Conservation (phyloP, 2,329 filamentous ascomycete genomes). For the Apiospora arundinis region DNA sequence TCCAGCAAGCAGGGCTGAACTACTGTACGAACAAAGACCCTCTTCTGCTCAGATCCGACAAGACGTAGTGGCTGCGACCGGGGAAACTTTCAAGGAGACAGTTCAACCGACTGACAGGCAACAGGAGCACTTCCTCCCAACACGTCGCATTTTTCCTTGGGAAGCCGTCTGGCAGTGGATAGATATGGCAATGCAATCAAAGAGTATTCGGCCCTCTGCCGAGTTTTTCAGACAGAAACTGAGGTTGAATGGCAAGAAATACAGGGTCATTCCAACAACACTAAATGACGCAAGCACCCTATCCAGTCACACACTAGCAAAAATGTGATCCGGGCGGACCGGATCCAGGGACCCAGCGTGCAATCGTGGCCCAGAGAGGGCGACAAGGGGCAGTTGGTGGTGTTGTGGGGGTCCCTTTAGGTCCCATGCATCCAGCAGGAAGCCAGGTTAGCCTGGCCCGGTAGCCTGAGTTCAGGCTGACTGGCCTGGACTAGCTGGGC, state of each 20-base stretch:
- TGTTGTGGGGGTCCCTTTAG: background rate
- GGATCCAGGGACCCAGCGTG: background rate
- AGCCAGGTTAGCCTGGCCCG: background rate
- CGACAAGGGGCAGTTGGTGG: background rate
- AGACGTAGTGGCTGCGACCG: background rate
- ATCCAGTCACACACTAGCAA: conserved; percentile 7
- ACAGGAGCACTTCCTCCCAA: background rate
- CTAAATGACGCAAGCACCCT: conserved; percentile 12
- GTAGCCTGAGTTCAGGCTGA: background rate
- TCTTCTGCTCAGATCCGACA: background rate
- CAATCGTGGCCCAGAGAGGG: background rate
- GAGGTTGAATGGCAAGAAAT: background rate
- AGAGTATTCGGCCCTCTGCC: background rate
- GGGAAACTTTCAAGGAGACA: background rate
- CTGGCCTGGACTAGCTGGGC: background rate
- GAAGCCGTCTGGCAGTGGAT: background rate
- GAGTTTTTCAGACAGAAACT: background rate
- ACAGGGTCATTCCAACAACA: background rate
- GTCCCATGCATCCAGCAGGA: background rate
- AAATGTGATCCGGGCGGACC: conserved; percentile 17
- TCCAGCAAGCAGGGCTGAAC: conserved; percentile 1
- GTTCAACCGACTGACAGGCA: background rate
- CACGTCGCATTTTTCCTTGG: background rate
- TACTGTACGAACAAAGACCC: background rate
- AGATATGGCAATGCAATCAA: background rate